phyloP scores from a whole-genome alignment of 2,329 filamentous ascomycete species.

The Hypoxylon sp. region DNA sequence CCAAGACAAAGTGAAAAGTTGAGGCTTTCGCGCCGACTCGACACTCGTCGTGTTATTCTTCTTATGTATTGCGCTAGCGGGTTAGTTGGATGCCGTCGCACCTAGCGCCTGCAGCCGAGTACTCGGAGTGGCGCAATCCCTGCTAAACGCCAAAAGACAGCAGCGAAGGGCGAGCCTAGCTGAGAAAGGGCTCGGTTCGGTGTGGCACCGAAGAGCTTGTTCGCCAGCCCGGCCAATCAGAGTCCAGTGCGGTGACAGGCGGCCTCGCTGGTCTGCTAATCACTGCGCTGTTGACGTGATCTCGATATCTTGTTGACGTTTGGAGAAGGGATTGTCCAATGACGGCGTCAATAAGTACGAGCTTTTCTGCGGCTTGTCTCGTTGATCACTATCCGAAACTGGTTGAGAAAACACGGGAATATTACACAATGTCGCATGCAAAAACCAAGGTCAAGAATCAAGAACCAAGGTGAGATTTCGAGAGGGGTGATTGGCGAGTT shows the following conservation, averaged over 20 bases:
- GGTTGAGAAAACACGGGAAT: constrained; percentile 16
- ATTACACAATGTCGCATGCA: constrained; percentile 32
- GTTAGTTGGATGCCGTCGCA: constrained; percentile 22
- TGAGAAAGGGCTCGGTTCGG: constrained; percentile 39
- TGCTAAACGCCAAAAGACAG: constrained; percentile 21
- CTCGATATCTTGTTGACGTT: constrained; percentile 43
- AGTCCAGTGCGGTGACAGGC: constrained; percentile 6
- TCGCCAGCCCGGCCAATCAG: constrained; percentile 42
- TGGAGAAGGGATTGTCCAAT: constrained; percentile 43
- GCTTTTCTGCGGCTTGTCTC: constrained; percentile 10
- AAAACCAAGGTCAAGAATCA: constrained; percentile 15
- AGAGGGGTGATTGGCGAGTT: constrained; percentile 5
- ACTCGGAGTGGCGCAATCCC: constrained; percentile 27
- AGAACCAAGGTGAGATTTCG: neutral
- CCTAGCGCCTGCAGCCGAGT: constrained; percentile 17
- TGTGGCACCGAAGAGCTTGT: constrained; percentile 45
- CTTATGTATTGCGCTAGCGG: constrained; percentile 18
- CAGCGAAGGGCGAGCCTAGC: constrained; percentile 35
- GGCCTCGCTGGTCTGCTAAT: constrained; percentile 40
- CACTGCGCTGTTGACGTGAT: constrained; percentile 39
- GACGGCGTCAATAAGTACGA: constrained; percentile 26
- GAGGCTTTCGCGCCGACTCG: constrained; percentile 29
- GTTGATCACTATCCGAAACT: constrained; percentile 26
- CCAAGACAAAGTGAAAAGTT: constrained; percentile 23
- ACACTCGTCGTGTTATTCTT: constrained; percentile 23